Conservation (phyloP, 805 yeast genomes). For the Candida takata region DNA sequence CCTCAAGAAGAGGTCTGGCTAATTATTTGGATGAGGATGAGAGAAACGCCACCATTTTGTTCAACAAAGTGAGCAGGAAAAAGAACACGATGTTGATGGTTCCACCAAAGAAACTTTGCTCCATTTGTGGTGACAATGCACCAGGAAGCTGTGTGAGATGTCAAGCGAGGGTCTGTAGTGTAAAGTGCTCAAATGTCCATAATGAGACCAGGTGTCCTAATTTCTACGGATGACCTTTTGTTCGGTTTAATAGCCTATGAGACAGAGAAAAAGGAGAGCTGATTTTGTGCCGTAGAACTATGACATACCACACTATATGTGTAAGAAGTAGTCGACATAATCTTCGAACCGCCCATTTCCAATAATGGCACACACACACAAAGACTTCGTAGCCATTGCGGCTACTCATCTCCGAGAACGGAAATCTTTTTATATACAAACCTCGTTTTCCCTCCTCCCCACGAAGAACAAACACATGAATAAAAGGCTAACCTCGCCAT, state of each 20-base stretch:
- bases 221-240: slow-evolving; percentile 12
- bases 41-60: slow-evolving; percentile 25
- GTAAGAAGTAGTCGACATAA: too few species aligned
- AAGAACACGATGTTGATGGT: slow-evolving; percentile 24
- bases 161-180: slow-evolving; percentile 34
- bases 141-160: slow-evolving; percentile 36
- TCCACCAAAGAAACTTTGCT: slow-evolving; percentile 34
- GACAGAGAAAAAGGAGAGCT: too few species aligned
- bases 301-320: too few species aligned
- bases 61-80: slow-evolving; percentile 26
- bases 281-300: too few species aligned
- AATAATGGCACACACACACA: too few species aligned
- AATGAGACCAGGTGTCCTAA: slow-evolving; percentile 37
- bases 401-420: too few species aligned
- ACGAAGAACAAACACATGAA: neutral
- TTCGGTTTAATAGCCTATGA: too few species aligned
- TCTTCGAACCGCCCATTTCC: too few species aligned
- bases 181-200: slow-evolving; percentile 34
- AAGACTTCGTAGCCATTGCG: too few species aligned
- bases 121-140: slow-evolving; percentile 39
- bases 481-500: neutral
- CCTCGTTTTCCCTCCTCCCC: too few species aligned
- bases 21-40: slow-evolving; percentile 39
- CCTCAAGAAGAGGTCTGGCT: slow-evolving; percentile 33
- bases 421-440: too few species aligned